These are phyloP conservation scores for Cercospora berteroae DNA, from an alignment of 2,329 filamentous ascomycete genomes.

Conservation along the genomic window DNA sequence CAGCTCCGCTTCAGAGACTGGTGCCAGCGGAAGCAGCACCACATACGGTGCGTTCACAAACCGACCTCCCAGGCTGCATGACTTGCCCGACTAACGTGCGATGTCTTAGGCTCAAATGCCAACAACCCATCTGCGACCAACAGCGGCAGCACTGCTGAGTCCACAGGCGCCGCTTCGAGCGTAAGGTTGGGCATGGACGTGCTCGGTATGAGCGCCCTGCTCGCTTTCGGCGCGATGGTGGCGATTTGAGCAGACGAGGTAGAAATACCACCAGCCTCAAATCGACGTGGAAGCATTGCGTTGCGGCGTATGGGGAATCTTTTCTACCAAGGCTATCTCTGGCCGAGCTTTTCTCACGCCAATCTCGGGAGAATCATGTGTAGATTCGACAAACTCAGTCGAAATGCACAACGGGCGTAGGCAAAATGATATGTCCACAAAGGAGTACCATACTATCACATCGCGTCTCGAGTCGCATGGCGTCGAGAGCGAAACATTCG, in stretches of 20 bases:
- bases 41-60: slow-evolving; percentile 13
- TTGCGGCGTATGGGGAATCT: background rate
- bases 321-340: background rate
- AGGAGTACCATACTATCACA: background rate
- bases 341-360: background rate
- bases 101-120: background rate
- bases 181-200: slow-evolving; percentile 29
- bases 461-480: no score
- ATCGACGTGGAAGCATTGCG: background rate
- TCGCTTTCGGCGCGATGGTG: slow-evolving; percentile 31
- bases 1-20: slow-evolving; percentile 8
- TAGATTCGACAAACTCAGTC: background rate
- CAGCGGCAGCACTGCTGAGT: slow-evolving; percentile 9
- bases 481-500: background rate
- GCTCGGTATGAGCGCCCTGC: slow-evolving; percentile 28
- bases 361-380: background rate
- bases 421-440: background rate
- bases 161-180: slow-evolving; percentile 25
- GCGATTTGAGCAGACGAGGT: slow-evolving; percentile 16
- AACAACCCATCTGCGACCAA: slow-evolving; percentile 15
- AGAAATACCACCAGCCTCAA: background rate
- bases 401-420: background rate
- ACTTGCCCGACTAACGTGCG: background rate
- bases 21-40: slow-evolving; percentile 8
- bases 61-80: background rate